Evolutionary conservation across 2,329 filamentous ascomycete species (phyloP), one percentile per base, ranked within the genome.

Genomic region (Catunica adiposa): DNA sequence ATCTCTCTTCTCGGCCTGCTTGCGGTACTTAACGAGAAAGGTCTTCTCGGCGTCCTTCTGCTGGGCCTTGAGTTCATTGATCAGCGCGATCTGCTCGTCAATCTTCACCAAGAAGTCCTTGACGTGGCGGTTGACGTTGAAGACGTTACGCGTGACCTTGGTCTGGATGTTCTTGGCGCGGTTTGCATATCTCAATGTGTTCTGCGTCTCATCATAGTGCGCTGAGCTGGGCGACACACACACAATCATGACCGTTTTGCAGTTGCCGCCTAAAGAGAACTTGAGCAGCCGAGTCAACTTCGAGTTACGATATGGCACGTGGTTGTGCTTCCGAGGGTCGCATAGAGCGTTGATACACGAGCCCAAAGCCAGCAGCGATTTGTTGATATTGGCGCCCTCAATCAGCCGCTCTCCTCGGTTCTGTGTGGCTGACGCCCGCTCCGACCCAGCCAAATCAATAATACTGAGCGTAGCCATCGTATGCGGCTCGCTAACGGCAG

Each of bases 41-140:
- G 81, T 73, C 38, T 78, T 79, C 65, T 97, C 92, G 3, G 83
- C 83, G 56, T 97, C 86, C 66, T 89, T 94, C 65, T 95, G 88
- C 67, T 96, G 87, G 25, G 85, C 85, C 70, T 92, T 89, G 56
- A 98, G 78, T 66, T 97, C 89, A 62, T 94, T 95, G 68, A 98
- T 98, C 64, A 96, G 70, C n/a, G 82, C 84, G 77, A 95, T 89
- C 67, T 98, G 90, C 70, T 98, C 92, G 65, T 98, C 90, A 63
- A 98, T 98, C 76, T 97, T 97, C 73, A 96, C 92, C 66, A 98
- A 71, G 70, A 95, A 98, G 69, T 98, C 92, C 73, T 98, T 98
- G 64, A 98, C 92, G 70, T 98, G 92, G 59, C 92, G 85, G 67
- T 98, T 96, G 61, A 98, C 92, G 67, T 98, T 98, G 72, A 94